Evolutionary conservation across 2,329 filamentous ascomycete genomes (phyloP).

Genomic region (Ophiostoma sp.): DNA sequence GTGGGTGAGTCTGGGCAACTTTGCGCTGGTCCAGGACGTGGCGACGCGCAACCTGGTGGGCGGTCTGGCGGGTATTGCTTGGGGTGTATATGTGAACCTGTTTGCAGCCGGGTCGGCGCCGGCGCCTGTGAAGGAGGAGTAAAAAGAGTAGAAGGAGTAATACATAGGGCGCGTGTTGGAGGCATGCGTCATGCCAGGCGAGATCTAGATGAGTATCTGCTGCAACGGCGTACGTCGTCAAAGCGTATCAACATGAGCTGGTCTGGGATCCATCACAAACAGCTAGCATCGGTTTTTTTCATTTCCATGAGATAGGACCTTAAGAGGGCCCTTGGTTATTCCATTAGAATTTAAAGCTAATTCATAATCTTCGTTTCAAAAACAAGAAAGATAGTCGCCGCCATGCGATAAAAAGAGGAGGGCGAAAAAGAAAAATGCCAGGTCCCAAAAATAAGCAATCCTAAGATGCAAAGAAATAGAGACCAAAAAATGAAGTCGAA

Average conservation of each 20-base stretch:
- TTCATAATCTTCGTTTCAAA: constrained; percentile 1
- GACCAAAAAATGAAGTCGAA: not conserved
- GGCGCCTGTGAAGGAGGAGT: not conserved
- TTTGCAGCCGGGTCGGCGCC: not conserved
- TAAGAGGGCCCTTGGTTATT: not conserved
- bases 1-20: constrained; percentile 65
- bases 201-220: not conserved
- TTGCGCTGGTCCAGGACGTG: constrained; percentile 63
- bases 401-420: not conserved
- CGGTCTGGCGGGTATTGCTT: constrained; percentile 65
- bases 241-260: not conserved
- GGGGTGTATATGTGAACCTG: constrained; percentile 64
- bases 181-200: not conserved
- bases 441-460: not conserved
- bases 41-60: constrained; percentile 66
- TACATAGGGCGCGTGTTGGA: not conserved
- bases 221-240: not conserved
- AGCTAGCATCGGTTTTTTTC: not conserved
- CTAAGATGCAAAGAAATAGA: not conserved
- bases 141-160: too few species aligned
- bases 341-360: not conserved
- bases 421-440: not conserved
- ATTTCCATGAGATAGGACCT: not conserved
- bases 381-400: not conserved
- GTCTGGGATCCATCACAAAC: not conserved